Evolutionary conservation across 371 early-diverging fungal species (phyloP).

Genomic region (Coemansia sp.): DNA sequence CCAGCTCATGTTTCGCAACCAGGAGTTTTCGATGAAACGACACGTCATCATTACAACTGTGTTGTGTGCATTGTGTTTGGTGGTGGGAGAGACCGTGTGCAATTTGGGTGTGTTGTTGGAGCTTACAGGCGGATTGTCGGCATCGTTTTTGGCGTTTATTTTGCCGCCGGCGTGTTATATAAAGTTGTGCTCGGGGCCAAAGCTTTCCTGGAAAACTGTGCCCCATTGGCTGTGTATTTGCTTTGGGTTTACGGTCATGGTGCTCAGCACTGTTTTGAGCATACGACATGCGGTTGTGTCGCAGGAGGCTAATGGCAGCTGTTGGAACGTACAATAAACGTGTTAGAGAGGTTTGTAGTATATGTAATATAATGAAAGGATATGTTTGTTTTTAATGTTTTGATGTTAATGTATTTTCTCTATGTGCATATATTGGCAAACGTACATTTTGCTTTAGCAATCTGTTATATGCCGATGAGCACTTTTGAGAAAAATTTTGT

Average conservation of each 20-base stretch:
- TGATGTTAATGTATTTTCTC: no score
- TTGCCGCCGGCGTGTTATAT: slow-evolving; percentile 71
- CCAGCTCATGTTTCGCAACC: slow-evolving; percentile 62
- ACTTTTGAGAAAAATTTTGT: no score
- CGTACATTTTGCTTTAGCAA: no score
- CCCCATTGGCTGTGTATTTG: slow-evolving; percentile 63
- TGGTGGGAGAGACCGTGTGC: slow-evolving; percentile 66
- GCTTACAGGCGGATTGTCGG: slow-evolving; percentile 76
- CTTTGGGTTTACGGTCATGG: slow-evolving; percentile 68
- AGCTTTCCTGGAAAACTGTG: slow-evolving; percentile 58
- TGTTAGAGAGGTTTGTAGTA: neutral
- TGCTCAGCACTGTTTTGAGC: slow-evolving; percentile 63
- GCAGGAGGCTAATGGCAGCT: slow-evolving; percentile 6
- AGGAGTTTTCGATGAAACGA: slow-evolving; percentile 59
- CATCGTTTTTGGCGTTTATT: slow-evolving; percentile 78
- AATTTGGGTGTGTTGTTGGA: slow-evolving; percentile 76
- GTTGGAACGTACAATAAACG: slow-evolving; percentile 21
- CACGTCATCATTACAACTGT: slow-evolving; percentile 65
- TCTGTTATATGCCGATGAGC: no score
- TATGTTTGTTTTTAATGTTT: no score
- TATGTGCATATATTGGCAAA: no score
- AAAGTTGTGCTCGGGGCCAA: slow-evolving; percentile 60
- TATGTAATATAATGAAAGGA: neutral
- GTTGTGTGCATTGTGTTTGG: slow-evolving; percentile 58
- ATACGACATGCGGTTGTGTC: slow-evolving; percentile 22